Evolutionary conservation across 2,329 filamentous ascomycete genomes (phyloP).

Genomic region (Dothideomycetidae sp.): DNA sequence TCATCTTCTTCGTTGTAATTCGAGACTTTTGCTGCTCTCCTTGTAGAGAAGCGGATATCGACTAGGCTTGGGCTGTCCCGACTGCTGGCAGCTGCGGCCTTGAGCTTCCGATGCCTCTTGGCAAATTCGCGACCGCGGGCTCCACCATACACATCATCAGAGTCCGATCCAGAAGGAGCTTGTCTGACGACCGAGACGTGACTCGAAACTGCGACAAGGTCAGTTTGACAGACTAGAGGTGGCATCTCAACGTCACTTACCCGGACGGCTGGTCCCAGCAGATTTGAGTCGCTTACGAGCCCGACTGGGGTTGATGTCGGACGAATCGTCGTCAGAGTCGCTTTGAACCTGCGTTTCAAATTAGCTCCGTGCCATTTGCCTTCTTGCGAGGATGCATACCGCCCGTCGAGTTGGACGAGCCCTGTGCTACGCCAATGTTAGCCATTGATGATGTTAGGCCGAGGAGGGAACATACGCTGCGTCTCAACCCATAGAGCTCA

Average conservation of each 20-base stretch:
- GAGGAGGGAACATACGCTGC: constrained; percentile 54
- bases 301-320: constrained; percentile 50
- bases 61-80: constrained; percentile 48
- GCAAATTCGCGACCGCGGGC: constrained; percentile 50
- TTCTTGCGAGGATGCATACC: constrained; percentile 28
- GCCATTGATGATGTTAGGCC: constrained; percentile 13
- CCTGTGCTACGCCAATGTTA: constrained; percentile 36
- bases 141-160: constrained; percentile 60
- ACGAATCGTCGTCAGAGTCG: constrained; percentile 54
- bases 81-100: constrained; percentile 47
- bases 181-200: constrained; percentile 20
- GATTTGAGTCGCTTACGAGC: constrained; percentile 53
- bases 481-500: constrained; percentile 81
- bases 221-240: constrained; percentile 26
- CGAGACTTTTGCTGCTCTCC: constrained; percentile 61
- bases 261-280: constrained; percentile 43
- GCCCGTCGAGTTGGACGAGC: constrained; percentile 48
- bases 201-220: constrained; percentile 16
- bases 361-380: constrained; percentile 12
- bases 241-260: constrained; percentile 34
- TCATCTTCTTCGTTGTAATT: constrained; percentile 56
- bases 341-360: constrained; percentile 39
- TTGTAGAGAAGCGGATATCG: constrained; percentile 84
- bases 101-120: constrained; percentile 60
- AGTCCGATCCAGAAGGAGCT: constrained; percentile 52